A percentile compares a stretch with the other conserved stretches of the same genome.
phyloP scores from a whole-genome alignment of 768 basidiomycete genomes.

The Tricholoma bakamatsutake region DNA sequence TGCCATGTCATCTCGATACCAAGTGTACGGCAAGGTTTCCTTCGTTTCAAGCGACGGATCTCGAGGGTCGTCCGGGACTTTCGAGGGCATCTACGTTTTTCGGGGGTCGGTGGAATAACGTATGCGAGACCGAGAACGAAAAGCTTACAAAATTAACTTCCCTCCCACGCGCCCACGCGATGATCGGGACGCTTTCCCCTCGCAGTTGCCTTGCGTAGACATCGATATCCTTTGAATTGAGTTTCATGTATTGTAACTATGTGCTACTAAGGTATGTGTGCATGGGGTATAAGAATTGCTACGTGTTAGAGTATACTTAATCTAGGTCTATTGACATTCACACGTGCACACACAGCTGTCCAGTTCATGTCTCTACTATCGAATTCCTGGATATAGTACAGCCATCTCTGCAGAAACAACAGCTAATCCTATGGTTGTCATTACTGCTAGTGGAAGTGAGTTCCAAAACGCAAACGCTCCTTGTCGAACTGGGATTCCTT shows the following conservation, averaged over 20 bases:
- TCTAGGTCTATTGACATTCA: not conserved
- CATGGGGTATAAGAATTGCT: no score
- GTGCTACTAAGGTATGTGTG: no score
- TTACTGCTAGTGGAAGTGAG: conserved; percentile 52
- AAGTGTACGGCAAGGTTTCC: conserved; percentile 56
- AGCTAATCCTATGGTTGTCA: conserved; percentile 61
- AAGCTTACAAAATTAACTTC: no score
- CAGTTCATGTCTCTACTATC: not conserved
- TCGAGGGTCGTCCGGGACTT: conserved; percentile 53
- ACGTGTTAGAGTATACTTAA: not conserved
- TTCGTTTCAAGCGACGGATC: conserved; percentile 56
- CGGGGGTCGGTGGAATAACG: not conserved
- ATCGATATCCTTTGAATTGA: no score
- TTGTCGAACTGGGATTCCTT: conserved; percentile 58
- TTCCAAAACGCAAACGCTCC: conserved; percentile 73
- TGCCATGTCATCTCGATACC: conserved; percentile 43
- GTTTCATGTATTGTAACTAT: no score
- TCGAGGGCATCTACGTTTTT: conserved; percentile 23
- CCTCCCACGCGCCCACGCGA: no score
- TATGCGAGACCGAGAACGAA: no score
- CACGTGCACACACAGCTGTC: not conserved
- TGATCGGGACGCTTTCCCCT: no score
- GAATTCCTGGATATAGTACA: conserved; percentile 31
- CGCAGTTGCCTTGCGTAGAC: no score
- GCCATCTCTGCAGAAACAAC: conserved; percentile 78